Base-by-base conservation (phyloP, 805 yeast genomes). In the Saturnispora kantuleensis region DNA sequence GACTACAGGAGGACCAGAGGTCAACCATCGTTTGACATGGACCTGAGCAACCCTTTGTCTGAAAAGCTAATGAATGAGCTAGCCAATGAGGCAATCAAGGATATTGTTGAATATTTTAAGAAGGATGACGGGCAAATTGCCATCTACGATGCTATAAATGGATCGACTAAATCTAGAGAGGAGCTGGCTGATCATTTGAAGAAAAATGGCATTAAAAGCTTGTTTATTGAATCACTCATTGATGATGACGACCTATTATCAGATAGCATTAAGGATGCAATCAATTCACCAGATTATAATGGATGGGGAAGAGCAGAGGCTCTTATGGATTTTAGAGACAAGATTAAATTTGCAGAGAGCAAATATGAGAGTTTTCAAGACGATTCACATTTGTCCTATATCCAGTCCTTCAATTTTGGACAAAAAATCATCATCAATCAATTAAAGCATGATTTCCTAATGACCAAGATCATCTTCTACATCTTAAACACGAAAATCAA, bases 71-170 rank as follows among this genome's bases (percentile, higher is more conserved):
- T 79, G 41, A 75, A 95, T 41, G 65, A 71, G 49, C 73, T 89
- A 17, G 70, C 82, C 35, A 68, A 74, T 38, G 72, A 75, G 34
- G 86, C 94, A 53, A 60, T 84, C 33, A 65, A 65, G 39, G 97
- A 87, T 58, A 79, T 90, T 60, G 58, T 74, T 45, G 66, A 69
- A 18, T 88, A 84, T 56, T 87, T 86, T 62, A 74, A 76, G 50
- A 73, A 74, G 28, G 86, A 81, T 50, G 77, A 77, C 56, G 97
- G 97, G 10, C 98, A 93, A 65, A 86, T 93, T 30, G 98, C 95
- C 5, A 85, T 93, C 17, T 93, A 85, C 63, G 99, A 93, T 63
- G 97, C 97, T 0, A 84, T 93, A 41, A 93, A 93, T 60, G 95
- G 93, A 5, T 66, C 82, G 39, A 76, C 81, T 16, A 70, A 72